phyloP scores from a whole-genome alignment of 176 grass and related monocot species.

The Paspalum vaginatum region DNA sequence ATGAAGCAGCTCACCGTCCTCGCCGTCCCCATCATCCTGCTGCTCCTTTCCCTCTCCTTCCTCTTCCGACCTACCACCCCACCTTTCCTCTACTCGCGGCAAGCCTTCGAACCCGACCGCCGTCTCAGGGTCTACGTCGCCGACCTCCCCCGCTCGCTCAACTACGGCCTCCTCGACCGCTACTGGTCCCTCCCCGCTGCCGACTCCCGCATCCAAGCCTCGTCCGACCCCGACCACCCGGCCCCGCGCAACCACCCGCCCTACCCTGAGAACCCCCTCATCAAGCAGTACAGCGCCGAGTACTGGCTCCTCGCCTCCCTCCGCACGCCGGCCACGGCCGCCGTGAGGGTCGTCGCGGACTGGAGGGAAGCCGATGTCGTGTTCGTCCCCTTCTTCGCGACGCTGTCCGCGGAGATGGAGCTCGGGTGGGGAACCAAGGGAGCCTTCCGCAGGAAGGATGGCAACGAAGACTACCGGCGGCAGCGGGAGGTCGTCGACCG shows the following conservation, averaged over 20 bases:
- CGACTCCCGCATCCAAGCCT: conserved; percentile 79
- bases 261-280: conserved; percentile 73
- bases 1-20: conserved; percentile 47
- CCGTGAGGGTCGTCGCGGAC: conserved; percentile 65
- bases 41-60: conserved; percentile 47
- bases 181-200: conserved; percentile 69
- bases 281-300: conserved; percentile 91
- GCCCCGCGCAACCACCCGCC: conserved; percentile 27
- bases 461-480: conserved; percentile 65
- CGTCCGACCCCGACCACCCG: conserved; percentile 50
- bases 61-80: conserved; percentile 32
- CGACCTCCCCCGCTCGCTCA: conserved; percentile 75
- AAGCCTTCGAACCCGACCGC: not conserved
- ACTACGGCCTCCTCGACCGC: conserved; percentile 83
- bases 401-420: conserved; percentile 89
- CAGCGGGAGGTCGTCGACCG: conserved; percentile 80
- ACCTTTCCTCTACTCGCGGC: not conserved
- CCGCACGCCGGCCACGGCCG: conserved; percentile 10
- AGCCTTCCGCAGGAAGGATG: conserved; percentile 66
- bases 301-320: conserved; percentile 89
- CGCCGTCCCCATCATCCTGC: conserved; percentile 34
- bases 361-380: conserved; percentile 72
- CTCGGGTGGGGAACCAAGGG: conserved; percentile 89
- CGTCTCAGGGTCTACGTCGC: conserved; percentile 77
- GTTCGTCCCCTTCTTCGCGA: conserved; percentile 93